Percentiles rank a stretch among this genome's conserved stretches.
Conservation (phyloP, 2,329 filamentous ascomycete species). For the Alternaria sp. region DNA sequence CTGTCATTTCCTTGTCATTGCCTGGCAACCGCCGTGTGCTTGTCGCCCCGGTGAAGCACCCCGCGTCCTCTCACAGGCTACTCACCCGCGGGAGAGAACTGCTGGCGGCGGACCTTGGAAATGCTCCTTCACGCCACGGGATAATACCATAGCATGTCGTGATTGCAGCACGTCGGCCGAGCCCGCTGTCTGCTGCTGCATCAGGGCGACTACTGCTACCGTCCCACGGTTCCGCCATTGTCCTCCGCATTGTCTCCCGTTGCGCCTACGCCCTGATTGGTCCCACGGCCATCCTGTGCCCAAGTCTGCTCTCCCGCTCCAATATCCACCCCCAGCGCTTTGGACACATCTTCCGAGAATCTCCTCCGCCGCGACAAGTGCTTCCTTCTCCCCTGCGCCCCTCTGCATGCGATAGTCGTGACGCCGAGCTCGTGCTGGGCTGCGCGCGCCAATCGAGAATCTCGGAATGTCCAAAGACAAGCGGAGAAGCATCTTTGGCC, state of each 20-base stretch:
- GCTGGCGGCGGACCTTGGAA: not conserved
- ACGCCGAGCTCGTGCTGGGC: slow-evolving; percentile 43
- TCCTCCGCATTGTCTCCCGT: slow-evolving; percentile 17
- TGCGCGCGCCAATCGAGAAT: slow-evolving; percentile 34
- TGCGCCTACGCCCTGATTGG: slow-evolving; percentile 24
- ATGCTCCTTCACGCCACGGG: slow-evolving; percentile 15
- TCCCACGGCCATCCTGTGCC: not conserved
- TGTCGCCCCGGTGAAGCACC: slow-evolving; percentile 6
- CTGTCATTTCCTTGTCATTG: slow-evolving; percentile 11
- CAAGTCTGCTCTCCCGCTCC: slow-evolving; percentile 10
- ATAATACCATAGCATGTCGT: slow-evolving; percentile 21
- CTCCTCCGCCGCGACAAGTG: slow-evolving; percentile 18
- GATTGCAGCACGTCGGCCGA: slow-evolving; percentile 17
- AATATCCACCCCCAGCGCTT: slow-evolving; percentile 3
- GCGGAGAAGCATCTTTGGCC: slow-evolving; percentile 51
- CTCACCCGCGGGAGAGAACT: not conserved
- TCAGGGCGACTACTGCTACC: not conserved
- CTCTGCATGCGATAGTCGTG: slow-evolving; percentile 33
- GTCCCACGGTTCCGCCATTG: slow-evolving; percentile 9
- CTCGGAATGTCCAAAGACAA: slow-evolving; percentile 50
- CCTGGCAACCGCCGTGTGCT: slow-evolving; percentile 5
- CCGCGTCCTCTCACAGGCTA: slow-evolving; percentile 1
- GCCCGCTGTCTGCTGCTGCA: slow-evolving; percentile 15
- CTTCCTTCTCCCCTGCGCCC: slow-evolving; percentile 17
- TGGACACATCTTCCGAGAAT: slow-evolving; percentile 1